phyloP scores from a whole-genome alignment of 2,329 filamentous ascomycete species.

The Fusarium metavorans region DNA sequence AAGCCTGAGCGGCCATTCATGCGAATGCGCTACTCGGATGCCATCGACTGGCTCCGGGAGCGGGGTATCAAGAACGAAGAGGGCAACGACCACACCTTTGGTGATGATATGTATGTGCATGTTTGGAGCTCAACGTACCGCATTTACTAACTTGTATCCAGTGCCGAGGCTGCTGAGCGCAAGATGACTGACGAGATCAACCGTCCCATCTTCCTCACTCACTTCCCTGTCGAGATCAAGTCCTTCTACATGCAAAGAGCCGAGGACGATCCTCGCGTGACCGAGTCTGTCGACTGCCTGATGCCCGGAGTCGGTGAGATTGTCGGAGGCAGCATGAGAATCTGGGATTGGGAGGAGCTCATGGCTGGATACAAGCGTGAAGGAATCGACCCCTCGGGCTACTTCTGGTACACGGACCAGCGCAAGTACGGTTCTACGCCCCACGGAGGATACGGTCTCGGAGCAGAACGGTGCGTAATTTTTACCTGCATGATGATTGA shows the following conservation, averaged over 20 bases:
- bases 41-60: slow-evolving; percentile 92
- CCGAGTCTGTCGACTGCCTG: slow-evolving; percentile 87
- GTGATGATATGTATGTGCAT: slow-evolving; percentile 80
- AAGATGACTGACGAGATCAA: slow-evolving; percentile 98
- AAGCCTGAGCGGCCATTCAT: slow-evolving; percentile 86
- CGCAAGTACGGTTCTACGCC: slow-evolving; percentile 92
- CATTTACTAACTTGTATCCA: slow-evolving; percentile 4
- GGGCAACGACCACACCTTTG: slow-evolving; percentile 88
- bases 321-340: slow-evolving; percentile 96
- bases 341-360: slow-evolving; percentile 90
- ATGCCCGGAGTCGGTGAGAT: slow-evolving; percentile 98
- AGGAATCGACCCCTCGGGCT: slow-evolving; percentile 84
- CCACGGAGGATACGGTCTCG: slow-evolving; percentile 93
- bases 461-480: slow-evolving; percentile 75
- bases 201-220: slow-evolving; percentile 93
- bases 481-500: background rate
- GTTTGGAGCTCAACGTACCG: background rate
- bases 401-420: slow-evolving; percentile 99
- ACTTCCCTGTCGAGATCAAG: slow-evolving; percentile 98
- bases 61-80: slow-evolving; percentile 95
- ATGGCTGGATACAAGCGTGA: slow-evolving; percentile 89
- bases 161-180: slow-evolving; percentile 93
- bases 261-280: slow-evolving; percentile 80
- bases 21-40: slow-evolving; percentile 94
- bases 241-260: slow-evolving; percentile 99